phyloP scores from a whole-genome alignment of 2,329 filamentous ascomycete species.

The Bipolaris sorokiniana region DNA sequence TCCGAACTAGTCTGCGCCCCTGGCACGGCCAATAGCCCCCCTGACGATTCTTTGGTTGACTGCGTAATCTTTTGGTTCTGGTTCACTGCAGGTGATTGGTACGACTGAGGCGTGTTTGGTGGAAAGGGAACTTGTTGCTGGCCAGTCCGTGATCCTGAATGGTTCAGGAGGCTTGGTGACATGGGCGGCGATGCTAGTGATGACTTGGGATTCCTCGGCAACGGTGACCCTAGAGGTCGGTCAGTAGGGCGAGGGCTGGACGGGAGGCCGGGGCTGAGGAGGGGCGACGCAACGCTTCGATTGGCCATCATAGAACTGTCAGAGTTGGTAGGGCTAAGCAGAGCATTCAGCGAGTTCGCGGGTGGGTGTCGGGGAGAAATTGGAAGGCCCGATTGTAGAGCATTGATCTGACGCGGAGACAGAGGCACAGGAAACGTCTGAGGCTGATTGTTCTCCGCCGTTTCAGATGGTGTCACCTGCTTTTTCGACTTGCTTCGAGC shows the following conservation, averaged over 20 bases:
- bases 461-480: slow-evolving; percentile 41
- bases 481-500: slow-evolving; percentile 76
- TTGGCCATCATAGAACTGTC: slow-evolving; percentile 50
- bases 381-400: slow-evolving; percentile 42
- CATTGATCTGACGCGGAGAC: slow-evolving; percentile 43
- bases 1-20: slow-evolving; percentile 43
- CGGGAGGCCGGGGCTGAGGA: slow-evolving; percentile 68
- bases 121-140: slow-evolving; percentile 76
- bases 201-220: slow-evolving; percentile 63
- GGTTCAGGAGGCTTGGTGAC: slow-evolving; percentile 66
- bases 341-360: slow-evolving; percentile 47
- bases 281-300: slow-evolving; percentile 51
- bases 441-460: slow-evolving; percentile 23
- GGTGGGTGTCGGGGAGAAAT: slow-evolving; percentile 48
- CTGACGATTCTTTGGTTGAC: slow-evolving; percentile 30
- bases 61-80: slow-evolving; percentile 47
- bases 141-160: slow-evolving; percentile 72
- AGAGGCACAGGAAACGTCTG: slow-evolving; percentile 28
- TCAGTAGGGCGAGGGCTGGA: slow-evolving; percentile 67
- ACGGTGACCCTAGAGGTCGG: slow-evolving; percentile 64
- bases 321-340: slow-evolving; percentile 59
- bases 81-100: slow-evolving; percentile 59
- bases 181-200: slow-evolving; percentile 69
- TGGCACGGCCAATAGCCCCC: slow-evolving; percentile 39
- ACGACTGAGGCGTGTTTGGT: slow-evolving; percentile 69